Conservation (phyloP, 306 rosid genomes). For the Corylus avellana region DNA sequence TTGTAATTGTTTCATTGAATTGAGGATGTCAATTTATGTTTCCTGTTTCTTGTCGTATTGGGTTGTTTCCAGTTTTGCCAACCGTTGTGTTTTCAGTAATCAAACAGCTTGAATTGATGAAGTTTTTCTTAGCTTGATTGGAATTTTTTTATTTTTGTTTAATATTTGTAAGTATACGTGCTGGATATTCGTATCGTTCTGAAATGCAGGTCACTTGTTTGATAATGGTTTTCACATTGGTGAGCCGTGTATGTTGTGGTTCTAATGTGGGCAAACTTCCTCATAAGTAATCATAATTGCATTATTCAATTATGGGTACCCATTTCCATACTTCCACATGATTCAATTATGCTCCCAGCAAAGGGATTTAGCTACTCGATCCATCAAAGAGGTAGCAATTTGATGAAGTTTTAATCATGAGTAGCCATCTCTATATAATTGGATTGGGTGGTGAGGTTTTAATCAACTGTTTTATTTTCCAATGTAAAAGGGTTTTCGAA, state of each 20-base stretch:
- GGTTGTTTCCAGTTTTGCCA: background rate
- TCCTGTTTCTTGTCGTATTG: background rate
- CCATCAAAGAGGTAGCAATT: no score
- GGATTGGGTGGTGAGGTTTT: background rate
- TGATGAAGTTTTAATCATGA: background rate
- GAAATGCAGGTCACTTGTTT: conserved; percentile 13
- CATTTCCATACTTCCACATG: background rate
- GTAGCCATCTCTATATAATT: background rate
- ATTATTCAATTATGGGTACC: background rate
- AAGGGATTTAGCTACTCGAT: background rate
- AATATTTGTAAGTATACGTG: background rate
- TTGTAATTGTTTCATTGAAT: background rate
- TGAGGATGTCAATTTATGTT: background rate
- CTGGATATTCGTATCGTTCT: background rate
- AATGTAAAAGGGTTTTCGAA: background rate
- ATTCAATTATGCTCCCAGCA: background rate
- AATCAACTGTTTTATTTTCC: background rate
- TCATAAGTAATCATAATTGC: background rate
- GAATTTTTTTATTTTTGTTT: background rate
- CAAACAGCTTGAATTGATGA: background rate
- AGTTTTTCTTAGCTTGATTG: background rate
- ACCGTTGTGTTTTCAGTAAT: background rate
- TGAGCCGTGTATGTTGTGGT: background rate
- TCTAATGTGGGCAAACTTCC: background rate
- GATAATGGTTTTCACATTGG: conserved; percentile 2